These are phyloP conservation scores for Lodderomyces metapsilosis DNA, from an alignment of 1,139 yeast species.

Conservation along the genomic window DNA sequence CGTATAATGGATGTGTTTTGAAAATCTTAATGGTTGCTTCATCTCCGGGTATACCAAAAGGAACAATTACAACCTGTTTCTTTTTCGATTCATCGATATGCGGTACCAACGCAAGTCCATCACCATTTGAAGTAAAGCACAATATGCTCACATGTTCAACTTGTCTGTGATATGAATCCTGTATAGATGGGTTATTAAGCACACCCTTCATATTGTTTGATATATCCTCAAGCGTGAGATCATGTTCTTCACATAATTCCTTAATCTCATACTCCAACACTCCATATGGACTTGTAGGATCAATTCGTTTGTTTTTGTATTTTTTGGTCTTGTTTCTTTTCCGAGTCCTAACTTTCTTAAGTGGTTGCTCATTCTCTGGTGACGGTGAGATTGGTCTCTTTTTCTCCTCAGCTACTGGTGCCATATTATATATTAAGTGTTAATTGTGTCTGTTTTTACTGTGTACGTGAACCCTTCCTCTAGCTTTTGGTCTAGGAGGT, in stretches of 20 bases:
- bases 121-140: constrained; percentile 73
- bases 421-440: not conserved
- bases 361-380: constrained; percentile 4
- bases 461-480: no score
- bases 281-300: constrained; percentile 80
- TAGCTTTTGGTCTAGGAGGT: not conserved
- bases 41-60: constrained; percentile 90
- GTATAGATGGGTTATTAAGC: constrained; percentile 56
- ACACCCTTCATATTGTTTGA: constrained; percentile 64
- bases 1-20: constrained; percentile 74
- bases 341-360: not conserved
- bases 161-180: constrained; percentile 56
- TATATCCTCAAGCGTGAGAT: constrained; percentile 47
- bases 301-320: constrained; percentile 62
- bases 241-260: constrained; percentile 47
- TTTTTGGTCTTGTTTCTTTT: constrained; percentile 19
- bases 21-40: constrained; percentile 65
- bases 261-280: constrained; percentile 74
- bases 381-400: constrained; percentile 8
- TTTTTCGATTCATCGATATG: constrained; percentile 47
- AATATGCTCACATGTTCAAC: constrained; percentile 58
- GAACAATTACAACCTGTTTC: constrained; percentile 60
- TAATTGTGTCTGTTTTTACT: not conserved
- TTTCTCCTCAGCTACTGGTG: constrained; percentile 9
- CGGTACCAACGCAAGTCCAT: constrained; percentile 62